These are phyloP conservation scores for Aegilops longissima DNA, from an alignment of 176 grass and related monocot genomes.

Conservation along the genomic window DNA sequence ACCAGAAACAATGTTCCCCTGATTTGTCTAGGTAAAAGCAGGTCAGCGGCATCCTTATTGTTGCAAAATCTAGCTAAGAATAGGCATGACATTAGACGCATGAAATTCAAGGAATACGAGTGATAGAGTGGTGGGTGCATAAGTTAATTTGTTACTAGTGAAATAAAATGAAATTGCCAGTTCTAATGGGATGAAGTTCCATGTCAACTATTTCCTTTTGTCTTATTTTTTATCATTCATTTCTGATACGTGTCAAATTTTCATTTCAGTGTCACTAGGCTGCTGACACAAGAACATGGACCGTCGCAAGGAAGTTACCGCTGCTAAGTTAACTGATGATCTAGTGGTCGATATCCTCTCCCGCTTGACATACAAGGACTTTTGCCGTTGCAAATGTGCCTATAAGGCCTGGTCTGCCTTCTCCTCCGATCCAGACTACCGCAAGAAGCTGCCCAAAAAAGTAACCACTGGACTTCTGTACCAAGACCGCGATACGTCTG, in stretches of 20 bases:
- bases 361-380: not conserved
- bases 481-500: not conserved
- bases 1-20: not conserved
- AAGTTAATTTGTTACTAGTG: not conserved
- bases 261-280: not conserved
- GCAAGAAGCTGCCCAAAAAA: conserved; percentile 28
- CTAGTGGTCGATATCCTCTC: not conserved
- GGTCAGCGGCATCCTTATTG: not conserved
- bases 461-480: conserved; percentile 42
- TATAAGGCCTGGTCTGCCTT: conserved; percentile 9
- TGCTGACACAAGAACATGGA: not conserved
- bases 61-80: not conserved
- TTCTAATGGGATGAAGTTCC: not conserved
- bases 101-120: not conserved
- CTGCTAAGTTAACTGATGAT: not conserved
- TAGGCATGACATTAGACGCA: not conserved
- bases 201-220: not conserved
- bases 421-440: conserved; percentile 8
- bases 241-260: not conserved
- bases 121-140: not conserved
- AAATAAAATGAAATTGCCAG: too few relatives aligned
- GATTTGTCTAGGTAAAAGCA: not conserved
- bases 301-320: not conserved
- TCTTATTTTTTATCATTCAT: not conserved
- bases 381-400: not conserved